A percentile compares a stretch with the other conserved stretches of the same genome.
These are phyloP conservation scores for Dryas octopetala DNA, from an alignment of 306 rosid species.

Conservation along the genomic window DNA sequence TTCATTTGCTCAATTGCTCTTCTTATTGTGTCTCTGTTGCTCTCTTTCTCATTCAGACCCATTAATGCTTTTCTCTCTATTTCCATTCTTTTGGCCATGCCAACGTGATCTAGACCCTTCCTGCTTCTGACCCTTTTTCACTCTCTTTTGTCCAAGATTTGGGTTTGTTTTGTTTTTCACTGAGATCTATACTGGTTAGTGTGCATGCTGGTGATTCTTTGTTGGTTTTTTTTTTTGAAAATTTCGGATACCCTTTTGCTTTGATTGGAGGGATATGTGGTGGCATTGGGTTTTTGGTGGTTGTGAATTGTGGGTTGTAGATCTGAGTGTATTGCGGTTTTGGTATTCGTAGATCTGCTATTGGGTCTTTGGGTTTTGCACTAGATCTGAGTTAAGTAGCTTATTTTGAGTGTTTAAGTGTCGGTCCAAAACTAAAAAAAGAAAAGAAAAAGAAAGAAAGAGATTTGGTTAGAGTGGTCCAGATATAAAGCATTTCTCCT, in stretches of 20 bases:
- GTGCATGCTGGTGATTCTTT: background rate
- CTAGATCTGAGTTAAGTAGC: constrained; percentile 22
- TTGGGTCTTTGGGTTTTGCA: background rate
- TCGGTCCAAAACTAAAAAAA: background rate
- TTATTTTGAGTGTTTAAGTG: background rate
- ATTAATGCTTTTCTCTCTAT: background rate
- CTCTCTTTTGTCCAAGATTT: background rate
- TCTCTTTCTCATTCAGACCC: background rate
- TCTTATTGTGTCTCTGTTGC: background rate
- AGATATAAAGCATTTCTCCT: background rate
- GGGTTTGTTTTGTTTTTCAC: background rate
- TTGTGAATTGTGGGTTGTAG: constrained; percentile 16
- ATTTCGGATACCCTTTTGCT: constrained; percentile 2
- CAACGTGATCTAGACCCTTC: background rate
- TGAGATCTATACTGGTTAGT: constrained; percentile 38
- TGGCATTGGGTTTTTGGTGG: background rate
- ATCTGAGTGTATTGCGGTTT: constrained; percentile 29
- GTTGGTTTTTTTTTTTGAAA: background rate
- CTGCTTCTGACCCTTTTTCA: background rate
- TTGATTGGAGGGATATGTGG: background rate
- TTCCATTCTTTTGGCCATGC: background rate
- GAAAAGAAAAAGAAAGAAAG: background rate
- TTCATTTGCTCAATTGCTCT: constrained; percentile 1
- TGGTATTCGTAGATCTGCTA: constrained; percentile 28
- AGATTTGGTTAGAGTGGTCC: background rate